Percentiles rank a stretch among this genome's conserved stretches.
Evolutionary conservation across 2,329 filamentous ascomycete species (phyloP).

Genomic region (Pseudohalonectria lignicola): DNA sequence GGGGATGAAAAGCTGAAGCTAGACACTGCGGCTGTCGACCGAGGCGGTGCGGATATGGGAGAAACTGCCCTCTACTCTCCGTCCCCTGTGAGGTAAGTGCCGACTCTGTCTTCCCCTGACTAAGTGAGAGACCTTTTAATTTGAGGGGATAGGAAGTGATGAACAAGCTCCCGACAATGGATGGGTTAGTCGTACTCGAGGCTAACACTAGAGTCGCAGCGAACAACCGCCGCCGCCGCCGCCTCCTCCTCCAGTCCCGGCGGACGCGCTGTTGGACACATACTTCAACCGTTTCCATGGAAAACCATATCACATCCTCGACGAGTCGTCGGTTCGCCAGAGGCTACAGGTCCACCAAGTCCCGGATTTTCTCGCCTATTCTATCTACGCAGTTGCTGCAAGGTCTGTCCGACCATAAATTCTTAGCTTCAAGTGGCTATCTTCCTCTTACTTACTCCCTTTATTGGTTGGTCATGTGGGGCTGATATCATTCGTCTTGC

Average conservation of each 20-base stretch:
- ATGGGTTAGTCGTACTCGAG: no score
- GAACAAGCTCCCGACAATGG: no score
- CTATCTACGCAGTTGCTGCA: conserved; percentile 50
- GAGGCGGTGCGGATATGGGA: conserved; percentile 19
- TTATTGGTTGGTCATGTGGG: no score
- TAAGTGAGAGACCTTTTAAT: no score
- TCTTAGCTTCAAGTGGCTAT: no score
- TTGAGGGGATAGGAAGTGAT: no score
- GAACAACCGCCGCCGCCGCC: conserved; percentile 10
- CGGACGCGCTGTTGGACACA: conserved; percentile 59
- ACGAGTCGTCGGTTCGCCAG: conserved; percentile 65
- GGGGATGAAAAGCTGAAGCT: conserved; percentile 21
- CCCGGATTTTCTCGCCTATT: conserved; percentile 39
- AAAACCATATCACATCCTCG: conserved; percentile 72
- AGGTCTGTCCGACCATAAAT: no score
- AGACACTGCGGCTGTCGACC: conserved; percentile 15
- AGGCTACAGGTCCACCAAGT: conserved; percentile 59
- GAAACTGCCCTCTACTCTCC: conserved; percentile 33
- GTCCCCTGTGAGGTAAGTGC: conserved; percentile 21
- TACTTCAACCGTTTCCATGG: conserved; percentile 74
- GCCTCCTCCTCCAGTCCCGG: conserved; percentile 31
- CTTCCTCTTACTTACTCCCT: no score
- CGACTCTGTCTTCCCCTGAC: no score
- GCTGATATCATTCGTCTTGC: no score
- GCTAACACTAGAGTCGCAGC: no score